Conservation (phyloP, 306 rosid species). For the Cucurbita argyrosperma region DNA sequence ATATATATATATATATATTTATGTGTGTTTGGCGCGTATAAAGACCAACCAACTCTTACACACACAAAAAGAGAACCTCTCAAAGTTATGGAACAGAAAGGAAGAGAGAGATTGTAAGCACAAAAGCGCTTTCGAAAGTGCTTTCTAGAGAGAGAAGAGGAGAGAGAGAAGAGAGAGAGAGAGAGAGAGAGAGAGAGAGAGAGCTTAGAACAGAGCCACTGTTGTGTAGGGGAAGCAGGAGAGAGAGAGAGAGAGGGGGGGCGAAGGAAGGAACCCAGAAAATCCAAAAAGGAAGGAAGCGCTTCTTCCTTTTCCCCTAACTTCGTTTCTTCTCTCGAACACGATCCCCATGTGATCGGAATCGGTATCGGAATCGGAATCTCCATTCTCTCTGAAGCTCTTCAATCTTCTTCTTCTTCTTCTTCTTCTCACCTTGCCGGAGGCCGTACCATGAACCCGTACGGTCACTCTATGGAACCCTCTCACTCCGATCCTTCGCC, state of each 20-base stretch:
- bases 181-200: constrained; percentile 15
- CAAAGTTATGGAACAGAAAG: constrained; percentile 10
- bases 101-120: neutral
- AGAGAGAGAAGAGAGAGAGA: constrained; percentile 13
- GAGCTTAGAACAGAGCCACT: constrained; percentile 28
- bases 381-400: constrained; percentile 21
- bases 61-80: constrained; percentile 9
- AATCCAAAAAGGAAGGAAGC: constrained; percentile 10
- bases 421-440: neutral
- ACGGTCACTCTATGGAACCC: constrained; percentile 49
- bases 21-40: constrained; percentile 14
- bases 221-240: neutral
- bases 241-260: constrained; percentile 11
- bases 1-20: too few species aligned
- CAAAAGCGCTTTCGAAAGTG: neutral
- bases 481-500: constrained; percentile 82
- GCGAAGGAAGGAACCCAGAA: neutral
- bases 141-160: constrained; percentile 16
- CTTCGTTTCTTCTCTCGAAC: constrained; percentile 4
- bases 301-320: neutral
- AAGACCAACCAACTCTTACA: constrained; percentile 11
- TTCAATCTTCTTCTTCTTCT: neutral
- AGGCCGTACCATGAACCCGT: constrained; percentile 83
- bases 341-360: constrained; percentile 45
- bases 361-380: constrained; percentile 21